Base-by-base conservation (phyloP, 805 yeast genomes). In the Maudiozyma saulgeensis region DNA sequence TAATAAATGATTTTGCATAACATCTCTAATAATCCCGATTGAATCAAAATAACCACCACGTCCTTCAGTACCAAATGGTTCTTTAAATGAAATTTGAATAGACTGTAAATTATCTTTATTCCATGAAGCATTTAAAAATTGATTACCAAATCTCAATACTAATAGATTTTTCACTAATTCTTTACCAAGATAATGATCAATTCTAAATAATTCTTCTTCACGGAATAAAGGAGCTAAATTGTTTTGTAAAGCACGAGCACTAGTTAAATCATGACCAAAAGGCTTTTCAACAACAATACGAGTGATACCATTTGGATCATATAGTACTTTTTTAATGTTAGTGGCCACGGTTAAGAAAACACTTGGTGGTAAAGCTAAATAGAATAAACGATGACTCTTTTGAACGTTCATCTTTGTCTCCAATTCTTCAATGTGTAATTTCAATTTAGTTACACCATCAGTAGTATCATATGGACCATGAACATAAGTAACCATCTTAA, bases 11-110 rank as follows among this genome's bases (percentile, higher is more conserved):
- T 93, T 93, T 74, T 93, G 99, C 88, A 93, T 91, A 44, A 93
- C 98, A 65, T 93, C 99, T 69, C 99, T 81, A 58, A 93, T 86
- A 64, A 93, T 93, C 51, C 99, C 99, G 62, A 90, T 88, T 49
- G 77, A 75, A 70, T 93, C 98, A 63, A 93, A 93, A 73, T 93
- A 93, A 38, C 99, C 99, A 58, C 99, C 99, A 66, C 99, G 81
- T 50, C 99, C 99, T 71, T 93, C 96, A 40, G 99, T 93, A 49
- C 99, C 99, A 60, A 93, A 93, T n/a, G 93, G 87, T 73, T 93
- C 99, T 73, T 93, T 93, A 76, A 93, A 91, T 13, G 91, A 79
- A 57, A 93, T 81, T 74, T 91, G 96, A 53, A 93, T 82, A 39
- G 83, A 79, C 53, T 80, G 76, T 62, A 93, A 81, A 68, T 78